Evolutionary conservation across 495 filamentous ascomycete genomes (phyloP).

Genomic region (Aspergillus olivimuriae): DNA sequence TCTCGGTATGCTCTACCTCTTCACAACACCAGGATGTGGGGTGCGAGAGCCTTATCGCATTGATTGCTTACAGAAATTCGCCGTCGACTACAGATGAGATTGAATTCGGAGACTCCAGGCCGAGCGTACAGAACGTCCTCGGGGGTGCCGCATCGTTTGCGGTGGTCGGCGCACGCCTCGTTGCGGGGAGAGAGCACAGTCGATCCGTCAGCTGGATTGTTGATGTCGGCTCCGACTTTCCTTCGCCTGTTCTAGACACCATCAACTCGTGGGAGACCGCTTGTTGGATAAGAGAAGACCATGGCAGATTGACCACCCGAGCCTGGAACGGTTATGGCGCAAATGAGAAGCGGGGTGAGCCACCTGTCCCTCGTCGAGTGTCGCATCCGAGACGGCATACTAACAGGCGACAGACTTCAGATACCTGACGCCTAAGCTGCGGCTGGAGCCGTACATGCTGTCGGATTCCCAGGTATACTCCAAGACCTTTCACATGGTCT

Average conservation of each 20-base stretch:
- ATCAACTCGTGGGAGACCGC: constrained; percentile 70
- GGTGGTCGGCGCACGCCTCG: constrained; percentile 80
- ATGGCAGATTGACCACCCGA: constrained; percentile 69
- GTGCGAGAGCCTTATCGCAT: background rate
- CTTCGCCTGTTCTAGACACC: constrained; percentile 49
- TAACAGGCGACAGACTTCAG: constrained; percentile 60
- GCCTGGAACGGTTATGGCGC: constrained; percentile 83
- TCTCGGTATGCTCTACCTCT: constrained; percentile 62
- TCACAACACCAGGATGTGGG: background rate
- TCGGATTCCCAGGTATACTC: constrained; percentile 55
- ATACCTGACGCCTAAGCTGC: constrained; percentile 81
- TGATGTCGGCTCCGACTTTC: constrained; percentile 85
- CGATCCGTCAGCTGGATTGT: constrained; percentile 81
- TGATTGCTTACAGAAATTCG: constrained; percentile 16
- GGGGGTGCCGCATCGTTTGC: constrained; percentile 86
- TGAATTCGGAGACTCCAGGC: constrained; percentile 53
- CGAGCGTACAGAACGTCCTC: constrained; percentile 61
- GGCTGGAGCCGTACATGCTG: constrained; percentile 58
- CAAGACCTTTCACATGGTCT: constrained; percentile 81
- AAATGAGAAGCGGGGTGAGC: constrained; percentile 50
- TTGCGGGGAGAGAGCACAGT: constrained; percentile 47
- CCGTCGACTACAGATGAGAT: constrained; percentile 68
- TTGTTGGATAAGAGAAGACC: constrained; percentile 59
- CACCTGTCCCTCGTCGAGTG: too few species aligned
- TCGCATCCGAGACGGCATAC: constrained; percentile 10